These are phyloP conservation scores for Lentinus brumalis DNA, from an alignment of 768 basidiomycete species.

Conservation along the genomic window DNA sequence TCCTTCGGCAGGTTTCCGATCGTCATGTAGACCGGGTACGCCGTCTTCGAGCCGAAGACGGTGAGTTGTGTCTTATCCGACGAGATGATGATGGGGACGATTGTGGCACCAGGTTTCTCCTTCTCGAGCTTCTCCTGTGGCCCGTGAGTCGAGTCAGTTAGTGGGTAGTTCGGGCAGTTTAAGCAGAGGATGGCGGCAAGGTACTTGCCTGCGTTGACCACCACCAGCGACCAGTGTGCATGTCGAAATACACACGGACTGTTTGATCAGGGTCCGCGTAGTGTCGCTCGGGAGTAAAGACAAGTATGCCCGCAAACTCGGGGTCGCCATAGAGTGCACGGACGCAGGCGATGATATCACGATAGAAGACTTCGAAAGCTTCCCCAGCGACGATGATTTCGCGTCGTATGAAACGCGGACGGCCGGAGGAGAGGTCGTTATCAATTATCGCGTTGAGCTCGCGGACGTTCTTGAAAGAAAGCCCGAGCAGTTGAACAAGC, in stretches of 20 bases:
- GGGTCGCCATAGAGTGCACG: conserved; percentile 37
- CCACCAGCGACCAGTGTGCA: conserved; percentile 56
- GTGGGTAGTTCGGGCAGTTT: too few species aligned
- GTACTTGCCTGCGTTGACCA: conserved; percentile 46
- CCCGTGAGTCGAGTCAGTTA: too few species aligned
- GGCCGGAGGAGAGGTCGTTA: conserved; percentile 23
- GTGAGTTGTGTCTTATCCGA: conserved; percentile 29
- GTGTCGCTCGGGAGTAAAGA: conserved; percentile 40
- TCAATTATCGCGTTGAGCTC: conserved; percentile 41
- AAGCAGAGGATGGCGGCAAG: not conserved
- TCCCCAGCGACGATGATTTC: conserved; percentile 34
- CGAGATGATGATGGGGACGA: conserved; percentile 26
- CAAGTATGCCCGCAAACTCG: conserved; percentile 33
- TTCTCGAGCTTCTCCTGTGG: conserved; percentile 21
- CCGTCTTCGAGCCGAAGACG: conserved; percentile 21
- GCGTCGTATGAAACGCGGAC: conserved; percentile 29
- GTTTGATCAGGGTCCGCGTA: conserved; percentile 33
- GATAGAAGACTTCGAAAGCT: conserved; percentile 34
- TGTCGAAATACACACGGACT: conserved; percentile 38
- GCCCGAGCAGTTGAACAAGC: conserved; percentile 27
- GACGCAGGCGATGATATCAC: conserved; percentile 41
- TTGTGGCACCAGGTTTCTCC: conserved; percentile 16
- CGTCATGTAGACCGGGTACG: conserved; percentile 30
- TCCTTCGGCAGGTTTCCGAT: conserved; percentile 31
- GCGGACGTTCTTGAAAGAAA: conserved; percentile 35